Evolutionary conservation across 2,329 filamentous ascomycete genomes (phyloP).

Genomic region (Aspergillus tubingensis): DNA sequence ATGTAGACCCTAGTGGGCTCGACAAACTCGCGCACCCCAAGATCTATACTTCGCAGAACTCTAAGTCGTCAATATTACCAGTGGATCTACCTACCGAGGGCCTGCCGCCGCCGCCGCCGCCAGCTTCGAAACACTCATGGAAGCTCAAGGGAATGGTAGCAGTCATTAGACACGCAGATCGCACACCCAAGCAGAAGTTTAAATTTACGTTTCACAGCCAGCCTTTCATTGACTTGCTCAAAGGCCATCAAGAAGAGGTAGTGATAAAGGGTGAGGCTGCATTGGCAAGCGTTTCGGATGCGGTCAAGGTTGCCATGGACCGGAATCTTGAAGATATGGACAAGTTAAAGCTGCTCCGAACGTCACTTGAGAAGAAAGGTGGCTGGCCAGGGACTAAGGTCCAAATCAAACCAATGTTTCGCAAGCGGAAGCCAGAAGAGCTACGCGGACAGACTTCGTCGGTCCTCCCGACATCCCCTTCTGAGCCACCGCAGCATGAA

Average conservation of each 20-base stretch:
- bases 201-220: slow-evolving; percentile 98
- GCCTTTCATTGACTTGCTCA: slow-evolving; percentile 91
- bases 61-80: slow-evolving; percentile 30
- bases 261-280: slow-evolving; percentile 90
- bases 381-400: slow-evolving; percentile 95
- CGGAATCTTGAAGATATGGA: slow-evolving; percentile 79
- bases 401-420: slow-evolving; percentile 99
- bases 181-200: slow-evolving; percentile 98
- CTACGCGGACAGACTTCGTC: slow-evolving; percentile 33
- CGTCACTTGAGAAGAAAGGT: slow-evolving; percentile 88
- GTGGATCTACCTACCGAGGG: slow-evolving; percentile 29
- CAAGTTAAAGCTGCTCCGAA: slow-evolving; percentile 83
- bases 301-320: slow-evolving; percentile 76
- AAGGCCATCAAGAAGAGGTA: slow-evolving; percentile 95
- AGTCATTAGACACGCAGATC: slow-evolving; percentile 92
- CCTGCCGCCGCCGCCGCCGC: slow-evolving; percentile 60
- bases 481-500: slow-evolving; percentile 22
- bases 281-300: slow-evolving; percentile 81
- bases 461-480: slow-evolving; percentile 13
- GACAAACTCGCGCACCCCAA: slow-evolving; percentile 27
- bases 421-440: slow-evolving; percentile 75
- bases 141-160: slow-evolving; percentile 97
- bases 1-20: slow-evolving; percentile 13
- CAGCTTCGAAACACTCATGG: slow-evolving; percentile 88
- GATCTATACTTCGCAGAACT: slow-evolving; percentile 26